Base-by-base conservation (phyloP, 2,329 filamentous ascomycete species). In the Colletotrichum scovillei region DNA sequence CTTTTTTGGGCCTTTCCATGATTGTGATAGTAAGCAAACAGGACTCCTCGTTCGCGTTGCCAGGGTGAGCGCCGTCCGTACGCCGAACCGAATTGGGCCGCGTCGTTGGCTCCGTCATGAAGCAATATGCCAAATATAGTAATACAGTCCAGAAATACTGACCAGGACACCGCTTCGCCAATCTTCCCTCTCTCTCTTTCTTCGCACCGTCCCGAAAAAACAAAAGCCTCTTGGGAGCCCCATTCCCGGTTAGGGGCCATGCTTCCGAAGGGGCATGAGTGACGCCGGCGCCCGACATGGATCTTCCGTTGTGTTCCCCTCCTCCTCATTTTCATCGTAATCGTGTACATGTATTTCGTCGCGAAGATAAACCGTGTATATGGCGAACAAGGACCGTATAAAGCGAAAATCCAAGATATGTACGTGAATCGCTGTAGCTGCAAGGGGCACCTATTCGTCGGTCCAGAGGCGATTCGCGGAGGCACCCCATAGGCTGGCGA, bases 281-380 rank as follows among this genome's bases (percentile, higher is more conserved):
- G 66, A 73, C 67, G 55, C 70, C 55, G 32, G 67, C 62, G 67
- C 60, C 55, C 26, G 32, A 56, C 60, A 65, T 62, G 60, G 55
- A 35, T 55, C 67, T 53, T 16, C 53, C 26, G 35, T 24, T 59
- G 32, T 28, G 59, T 32, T 32, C 52, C 52, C 28, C 28, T 6
- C 59, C 53, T 60, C 66, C 67, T 70, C 67, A 52, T 73, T 69
- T 64, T 60, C 67, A 57, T 73, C 67, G 60, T 70, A 70, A 73
- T 73, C 70, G 67, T 73, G 70, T 70, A 70, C 60, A 70, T 73
- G 32, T 70, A 65, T 64, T 64, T 73, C 70, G 67, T 73, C 56
- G 70, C 70, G 60, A 65, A 35, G 65, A 66, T 65, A 65, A 73
- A 70, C 56, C 60, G 46, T 65, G 32, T 63, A 62, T 65, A 35